These are phyloP conservation scores for Leccinum variicolor DNA, from an alignment of 768 basidiomycete species.

Conservation along the genomic window DNA sequence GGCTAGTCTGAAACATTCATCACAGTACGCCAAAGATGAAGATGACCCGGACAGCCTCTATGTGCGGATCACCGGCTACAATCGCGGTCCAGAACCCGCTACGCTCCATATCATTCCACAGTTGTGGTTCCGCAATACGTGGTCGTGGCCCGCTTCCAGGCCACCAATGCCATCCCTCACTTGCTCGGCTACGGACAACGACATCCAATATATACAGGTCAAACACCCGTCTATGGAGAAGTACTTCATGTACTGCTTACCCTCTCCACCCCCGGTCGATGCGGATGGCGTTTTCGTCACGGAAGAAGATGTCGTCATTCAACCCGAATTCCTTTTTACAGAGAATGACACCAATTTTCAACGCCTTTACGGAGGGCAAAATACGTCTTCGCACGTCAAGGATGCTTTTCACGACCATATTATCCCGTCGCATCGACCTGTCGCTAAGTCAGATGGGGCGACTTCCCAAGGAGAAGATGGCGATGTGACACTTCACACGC, in stretches of 20 bases:
- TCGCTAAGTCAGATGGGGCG: constrained; percentile 34
- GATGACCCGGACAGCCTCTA: constrained; percentile 85
- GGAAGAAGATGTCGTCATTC: constrained; percentile 56
- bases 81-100: constrained; percentile 93
- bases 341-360: constrained; percentile 97
- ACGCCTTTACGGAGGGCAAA: constrained; percentile 86
- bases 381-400: constrained; percentile 82
- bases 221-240: constrained; percentile 73
- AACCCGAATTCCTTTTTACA: constrained; percentile 88
- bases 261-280: constrained; percentile 88
- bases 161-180: constrained; percentile 62
- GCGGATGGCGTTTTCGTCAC: constrained; percentile 61
- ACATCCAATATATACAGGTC: constrained; percentile 62
- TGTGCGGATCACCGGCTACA: constrained; percentile 93
- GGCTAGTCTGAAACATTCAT: constrained; percentile 3
- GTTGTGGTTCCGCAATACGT: constrained; percentile 96
- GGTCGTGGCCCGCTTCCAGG: constrained; percentile 85
- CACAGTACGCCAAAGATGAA: constrained; percentile 95
- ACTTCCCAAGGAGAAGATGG: background rate
- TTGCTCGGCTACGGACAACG: constrained; percentile 46
- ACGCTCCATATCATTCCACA: constrained; percentile 94
- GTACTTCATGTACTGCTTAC: constrained; percentile 82
- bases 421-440: constrained; percentile 76
- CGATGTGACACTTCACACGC: background rate
- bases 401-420: constrained; percentile 99